Evolutionary conservation across 2,329 filamentous ascomycete species (phyloP), one percentile per base, ranked within the genome.

Genomic region (Pestalotiopsis sp.): DNA sequence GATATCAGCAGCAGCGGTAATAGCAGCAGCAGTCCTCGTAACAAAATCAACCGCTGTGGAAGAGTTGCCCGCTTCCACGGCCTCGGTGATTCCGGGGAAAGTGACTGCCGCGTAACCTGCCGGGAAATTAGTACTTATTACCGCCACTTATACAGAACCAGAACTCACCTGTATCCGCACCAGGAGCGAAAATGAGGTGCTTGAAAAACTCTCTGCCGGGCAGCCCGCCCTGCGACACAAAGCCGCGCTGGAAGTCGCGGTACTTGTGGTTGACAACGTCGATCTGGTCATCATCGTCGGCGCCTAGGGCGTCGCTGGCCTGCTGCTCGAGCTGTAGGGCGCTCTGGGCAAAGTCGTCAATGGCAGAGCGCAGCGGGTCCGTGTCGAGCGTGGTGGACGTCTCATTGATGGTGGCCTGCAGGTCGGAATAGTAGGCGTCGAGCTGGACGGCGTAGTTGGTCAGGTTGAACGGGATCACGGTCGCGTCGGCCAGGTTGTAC

Each of bases 151-250:
- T 9, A 9, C 11, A 9, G 17, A n/a, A 6, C 1, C 2, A 9
- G 31, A 38, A 52, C 66, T 40, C 83, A 86, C 45, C 84, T 74
- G 84, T 86, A 58, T 85, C 84, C 0, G 83, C 66, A 0, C 84
- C 84, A 0, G 84, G 84, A 0, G 84, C 84, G 6, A 82, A 84
- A 0, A 85, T 82, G 0, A 85, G 81, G 36, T 86, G 82, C 69
- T 78, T 81, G 71, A 80, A 86, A 56, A 84, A 85, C 62, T 83
- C 80, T 27, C 84, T 79, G 57, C 79, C 72, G 0, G 84, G 83
- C 2, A 86, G 76, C 0, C 84, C 84, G 0, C 83, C 83, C 68
- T 85, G 83, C 0, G 81, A 83, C 27, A 84, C 77, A 68, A 86
- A 86, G 0, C 83, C 83, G 0, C 83, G 78, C 71, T 86, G 84